phyloP scores from a whole-genome alignment of 768 basidiomycete species.

The Cyclocybe aegerita region DNA sequence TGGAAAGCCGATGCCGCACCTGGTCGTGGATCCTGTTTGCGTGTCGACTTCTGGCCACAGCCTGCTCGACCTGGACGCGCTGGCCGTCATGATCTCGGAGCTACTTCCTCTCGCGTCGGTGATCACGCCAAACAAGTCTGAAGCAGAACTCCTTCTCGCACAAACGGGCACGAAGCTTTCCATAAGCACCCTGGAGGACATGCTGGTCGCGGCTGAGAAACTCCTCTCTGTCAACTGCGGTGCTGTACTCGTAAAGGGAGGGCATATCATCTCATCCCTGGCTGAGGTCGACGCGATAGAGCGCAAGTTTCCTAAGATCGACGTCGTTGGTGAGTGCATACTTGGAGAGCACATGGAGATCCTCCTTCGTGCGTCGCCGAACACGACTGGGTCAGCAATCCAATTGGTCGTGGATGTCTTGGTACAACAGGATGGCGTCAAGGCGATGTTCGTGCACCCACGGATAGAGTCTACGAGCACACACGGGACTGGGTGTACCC shows the following conservation, averaged over 20 bases:
- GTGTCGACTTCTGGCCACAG: constrained; percentile 89
- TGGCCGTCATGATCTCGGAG: constrained; percentile 55
- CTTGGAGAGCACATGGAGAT: constrained; percentile 65
- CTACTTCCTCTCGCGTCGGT: constrained; percentile 71
- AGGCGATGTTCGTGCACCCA: constrained; percentile 59
- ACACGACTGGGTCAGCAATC: constrained; percentile 11
- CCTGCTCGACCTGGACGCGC: constrained; percentile 66
- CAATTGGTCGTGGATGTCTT: constrained; percentile 67
- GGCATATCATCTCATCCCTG: constrained; percentile 56
- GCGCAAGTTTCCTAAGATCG: constrained; percentile 26
- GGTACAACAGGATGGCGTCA: constrained; percentile 32
- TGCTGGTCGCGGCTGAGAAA: constrained; percentile 55
- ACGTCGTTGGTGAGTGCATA: constrained; percentile 44
- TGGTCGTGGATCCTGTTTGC: constrained; percentile 89
- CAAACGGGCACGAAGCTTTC: constrained; percentile 20
- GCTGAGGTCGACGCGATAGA: constrained; percentile 41
- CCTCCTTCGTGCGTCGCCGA: constrained; percentile 32
- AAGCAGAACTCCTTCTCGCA: constrained; percentile 70
- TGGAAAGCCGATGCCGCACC: constrained; percentile 35
- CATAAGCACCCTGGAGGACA: constrained; percentile 52
- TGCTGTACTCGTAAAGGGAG: constrained; percentile 83
- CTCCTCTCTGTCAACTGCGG: constrained; percentile 48
- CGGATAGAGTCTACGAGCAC: constrained; percentile 69
- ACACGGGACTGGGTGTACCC: constrained; percentile 91
- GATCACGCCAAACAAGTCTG: constrained; percentile 84